These are phyloP conservation scores for Aureobasidium uvarum DNA, from an alignment of 2,329 filamentous ascomycete species.

Conservation along the genomic window DNA sequence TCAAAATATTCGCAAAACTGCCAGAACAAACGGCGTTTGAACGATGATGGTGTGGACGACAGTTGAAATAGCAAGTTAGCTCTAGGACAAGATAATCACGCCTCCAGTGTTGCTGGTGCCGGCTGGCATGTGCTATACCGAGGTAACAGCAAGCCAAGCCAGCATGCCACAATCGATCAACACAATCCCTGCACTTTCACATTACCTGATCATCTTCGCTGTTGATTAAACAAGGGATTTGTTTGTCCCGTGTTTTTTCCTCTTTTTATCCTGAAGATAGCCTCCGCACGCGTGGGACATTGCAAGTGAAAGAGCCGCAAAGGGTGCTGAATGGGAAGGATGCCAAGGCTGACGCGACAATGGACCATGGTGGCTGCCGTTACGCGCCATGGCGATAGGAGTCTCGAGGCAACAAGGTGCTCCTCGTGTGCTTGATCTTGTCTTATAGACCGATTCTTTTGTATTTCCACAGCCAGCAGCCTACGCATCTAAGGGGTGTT, in stretches of 20 bases:
- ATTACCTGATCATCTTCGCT: background rate
- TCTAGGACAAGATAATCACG: background rate
- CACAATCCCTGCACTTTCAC: background rate
- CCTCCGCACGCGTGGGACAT: background rate
- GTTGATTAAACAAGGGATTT: background rate
- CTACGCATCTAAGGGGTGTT: background rate
- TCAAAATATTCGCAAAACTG: background rate
- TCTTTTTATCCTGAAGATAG: background rate
- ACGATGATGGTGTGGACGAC: background rate
- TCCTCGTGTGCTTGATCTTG: background rate
- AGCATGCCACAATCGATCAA: background rate
- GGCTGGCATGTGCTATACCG: slow-evolving; percentile 15
- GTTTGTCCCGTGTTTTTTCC: background rate
- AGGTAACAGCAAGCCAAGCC: background rate
- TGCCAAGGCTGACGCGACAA: slow-evolving; percentile 13
- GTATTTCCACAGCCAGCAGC: background rate
- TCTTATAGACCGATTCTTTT: background rate
- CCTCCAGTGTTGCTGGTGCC: background rate
- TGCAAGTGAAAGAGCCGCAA: background rate
- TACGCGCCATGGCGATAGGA: background rate
- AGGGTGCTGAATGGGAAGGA: background rate
- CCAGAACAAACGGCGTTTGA: background rate
- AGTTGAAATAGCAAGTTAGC: background rate
- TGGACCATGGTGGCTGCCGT: slow-evolving; percentile 13
- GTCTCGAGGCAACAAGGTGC: background rate